Percentiles rank a stretch among this genome's conserved stretches.
Conservation (phyloP, 768 basidiomycete genomes). For the Sporobolomyces phaffii region DNA sequence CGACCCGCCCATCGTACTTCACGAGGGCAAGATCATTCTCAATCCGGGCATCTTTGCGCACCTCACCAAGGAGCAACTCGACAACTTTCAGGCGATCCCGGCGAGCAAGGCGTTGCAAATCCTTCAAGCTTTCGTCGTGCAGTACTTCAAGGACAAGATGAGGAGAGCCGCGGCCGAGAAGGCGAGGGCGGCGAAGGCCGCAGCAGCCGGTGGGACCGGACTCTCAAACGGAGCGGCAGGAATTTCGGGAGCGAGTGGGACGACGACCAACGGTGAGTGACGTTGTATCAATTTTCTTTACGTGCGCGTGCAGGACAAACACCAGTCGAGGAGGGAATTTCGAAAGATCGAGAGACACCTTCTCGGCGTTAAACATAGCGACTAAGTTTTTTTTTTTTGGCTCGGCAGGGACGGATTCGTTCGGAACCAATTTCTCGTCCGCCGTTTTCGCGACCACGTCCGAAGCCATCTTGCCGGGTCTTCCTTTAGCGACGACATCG, state of each 20-base stretch:
- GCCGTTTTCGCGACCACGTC: not conserved
- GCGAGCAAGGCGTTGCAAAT: constrained; percentile 74
- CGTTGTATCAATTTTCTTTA: too few relatives aligned
- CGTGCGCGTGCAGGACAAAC: too few relatives aligned
- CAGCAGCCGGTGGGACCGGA: not conserved
- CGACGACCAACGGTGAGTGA: not conserved
- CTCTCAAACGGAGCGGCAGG: not conserved
- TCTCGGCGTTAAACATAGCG: constrained; percentile 12
- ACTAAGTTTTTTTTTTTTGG: not conserved
- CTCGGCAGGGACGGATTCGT: constrained; percentile 8
- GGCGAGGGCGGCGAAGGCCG: constrained; percentile 40
- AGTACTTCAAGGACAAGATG: constrained; percentile 70
- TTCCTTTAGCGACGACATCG: not conserved
- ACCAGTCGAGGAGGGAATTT: too few relatives aligned
- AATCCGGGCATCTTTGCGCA: constrained; percentile 78
- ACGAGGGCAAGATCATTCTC: constrained; percentile 74
- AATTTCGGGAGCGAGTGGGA: not conserved
- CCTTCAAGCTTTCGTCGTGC: constrained; percentile 75
- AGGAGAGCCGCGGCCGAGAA: constrained; percentile 43
- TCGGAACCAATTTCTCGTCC: not conserved
- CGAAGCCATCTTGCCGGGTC: not conserved
- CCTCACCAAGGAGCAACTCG: constrained; percentile 65
- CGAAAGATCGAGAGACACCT: too few relatives aligned
- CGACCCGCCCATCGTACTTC: constrained; percentile 65
- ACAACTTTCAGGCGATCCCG: constrained; percentile 70